Percentiles rank a stretch among this genome's conserved stretches.
These are phyloP conservation scores for Wickerhamomyces sp. DNA, from an alignment of 1,139 yeast genomes.

Conservation along the genomic window DNA sequence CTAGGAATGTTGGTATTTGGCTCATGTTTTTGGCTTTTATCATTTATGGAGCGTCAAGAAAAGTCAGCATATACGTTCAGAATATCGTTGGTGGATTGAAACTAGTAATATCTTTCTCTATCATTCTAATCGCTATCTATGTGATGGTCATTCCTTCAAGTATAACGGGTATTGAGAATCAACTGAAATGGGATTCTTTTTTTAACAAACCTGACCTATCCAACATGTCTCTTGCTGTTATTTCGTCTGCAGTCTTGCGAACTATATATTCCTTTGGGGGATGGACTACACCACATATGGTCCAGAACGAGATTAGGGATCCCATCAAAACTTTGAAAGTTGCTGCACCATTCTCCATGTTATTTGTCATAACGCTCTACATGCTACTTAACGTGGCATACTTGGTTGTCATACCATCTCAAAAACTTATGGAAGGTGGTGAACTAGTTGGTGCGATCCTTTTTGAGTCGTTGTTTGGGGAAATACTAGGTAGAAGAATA, in stretches of 20 bases:
- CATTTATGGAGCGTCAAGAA: conserved; percentile 46
- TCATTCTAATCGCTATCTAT: conserved; percentile 46
- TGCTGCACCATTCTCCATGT: conserved; percentile 52
- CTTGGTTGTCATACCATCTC: conserved; percentile 48
- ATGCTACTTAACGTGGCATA: conserved; percentile 49
- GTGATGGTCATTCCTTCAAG: conserved; percentile 42
- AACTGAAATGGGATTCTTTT: conserved; percentile 11
- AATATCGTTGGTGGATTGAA: conserved; percentile 50
- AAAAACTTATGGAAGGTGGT: conserved; percentile 43
- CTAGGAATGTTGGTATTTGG: conserved; percentile 40
- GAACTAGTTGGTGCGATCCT: conserved; percentile 52
- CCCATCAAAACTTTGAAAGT: conserved; percentile 49
- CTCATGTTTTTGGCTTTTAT: conserved; percentile 39
- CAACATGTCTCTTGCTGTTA: conserved; percentile 7
- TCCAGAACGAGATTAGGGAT: conserved; percentile 52
- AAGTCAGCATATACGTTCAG: conserved; percentile 46
- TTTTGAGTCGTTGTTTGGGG: conserved; percentile 53
- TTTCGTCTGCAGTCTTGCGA: conserved; percentile 45
- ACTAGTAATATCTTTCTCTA: conserved; percentile 38
- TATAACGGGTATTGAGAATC: conserved; percentile 28
- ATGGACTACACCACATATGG: conserved; percentile 59
- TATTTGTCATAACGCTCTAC: conserved; percentile 43
- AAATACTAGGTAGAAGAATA: conserved; percentile 42
- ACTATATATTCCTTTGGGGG: conserved; percentile 55
- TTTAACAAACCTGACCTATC: conserved; percentile 11